A percentile compares a stretch with the other conserved stretches of the same genome.
Conservation (phyloP, 495 filamentous ascomycete genomes). For the Penicillium pulvis region DNA sequence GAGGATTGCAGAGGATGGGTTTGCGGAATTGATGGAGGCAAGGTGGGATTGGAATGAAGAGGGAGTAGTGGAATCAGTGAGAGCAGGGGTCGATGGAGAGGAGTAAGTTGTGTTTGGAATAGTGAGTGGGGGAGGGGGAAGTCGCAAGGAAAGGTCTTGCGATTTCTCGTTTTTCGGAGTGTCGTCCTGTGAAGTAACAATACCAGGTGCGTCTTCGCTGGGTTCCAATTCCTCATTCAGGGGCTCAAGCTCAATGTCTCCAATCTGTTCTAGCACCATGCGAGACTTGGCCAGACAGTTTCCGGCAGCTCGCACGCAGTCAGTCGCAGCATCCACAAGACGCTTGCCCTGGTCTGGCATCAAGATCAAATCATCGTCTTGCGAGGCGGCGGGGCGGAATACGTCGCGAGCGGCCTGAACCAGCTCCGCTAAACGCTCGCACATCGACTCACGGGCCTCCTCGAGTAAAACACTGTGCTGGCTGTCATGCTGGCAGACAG, state of each 20-base stretch:
- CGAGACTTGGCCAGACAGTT: constrained; percentile 88
- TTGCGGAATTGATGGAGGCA: constrained; percentile 21
- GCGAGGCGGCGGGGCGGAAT: constrained; percentile 60
- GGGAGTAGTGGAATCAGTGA: constrained; percentile 47
- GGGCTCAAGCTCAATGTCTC: constrained; percentile 86
- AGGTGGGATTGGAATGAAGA: constrained; percentile 44
- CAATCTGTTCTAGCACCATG: constrained; percentile 82
- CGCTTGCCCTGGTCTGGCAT: constrained; percentile 79
- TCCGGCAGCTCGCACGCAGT: constrained; percentile 85
- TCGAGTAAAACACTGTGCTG: constrained; percentile 64
- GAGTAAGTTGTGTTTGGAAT: constrained; percentile 40
- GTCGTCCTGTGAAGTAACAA: constrained; percentile 18
- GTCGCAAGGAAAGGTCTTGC: constrained; percentile 36
- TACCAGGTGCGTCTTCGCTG: constrained; percentile 14
- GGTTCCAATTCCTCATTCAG: constrained; percentile 46
- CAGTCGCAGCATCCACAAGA: constrained; percentile 78
- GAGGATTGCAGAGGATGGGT: constrained; percentile 27
- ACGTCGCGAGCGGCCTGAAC: constrained; percentile 78
- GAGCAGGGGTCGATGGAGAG: constrained; percentile 38
- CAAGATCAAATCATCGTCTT: constrained; percentile 71
- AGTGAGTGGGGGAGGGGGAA: constrained; percentile 44
- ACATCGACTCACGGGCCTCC: constrained; percentile 75
- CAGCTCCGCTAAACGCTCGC: constrained; percentile 73
- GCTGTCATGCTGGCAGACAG: constrained; percentile 75
- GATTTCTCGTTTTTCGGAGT: constrained; percentile 18